A percentile compares a stretch with the other conserved stretches of the same genome.
These are phyloP conservation scores for Hypoxylon rickii DNA, from an alignment of 495 filamentous ascomycete species.

Conservation along the genomic window DNA sequence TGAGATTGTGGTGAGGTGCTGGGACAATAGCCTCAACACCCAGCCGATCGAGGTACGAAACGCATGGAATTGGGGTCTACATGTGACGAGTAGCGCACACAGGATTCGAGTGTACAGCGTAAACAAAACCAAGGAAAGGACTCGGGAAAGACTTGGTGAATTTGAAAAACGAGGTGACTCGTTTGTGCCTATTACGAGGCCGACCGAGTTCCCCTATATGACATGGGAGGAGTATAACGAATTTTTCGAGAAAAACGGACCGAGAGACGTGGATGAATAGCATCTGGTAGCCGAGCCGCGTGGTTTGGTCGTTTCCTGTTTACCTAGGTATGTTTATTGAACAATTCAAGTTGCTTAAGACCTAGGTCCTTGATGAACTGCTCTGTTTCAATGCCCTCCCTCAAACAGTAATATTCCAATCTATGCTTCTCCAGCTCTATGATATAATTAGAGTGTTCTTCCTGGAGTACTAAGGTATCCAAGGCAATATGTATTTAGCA, in stretches of 20 bases:
- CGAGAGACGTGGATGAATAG: conserved; percentile 49
- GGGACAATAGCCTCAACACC: conserved; percentile 63
- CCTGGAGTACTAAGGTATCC: too few species aligned
- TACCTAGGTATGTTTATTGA: too few species aligned
- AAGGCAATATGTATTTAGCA: too few species aligned
- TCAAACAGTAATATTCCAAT: too few species aligned
- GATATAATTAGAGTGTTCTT: too few species aligned
- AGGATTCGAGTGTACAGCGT: conserved; percentile 67
- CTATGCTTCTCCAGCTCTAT: too few species aligned
- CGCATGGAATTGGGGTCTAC: conserved; percentile 64
- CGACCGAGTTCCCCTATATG: conserved; percentile 51
- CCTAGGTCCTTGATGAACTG: too few species aligned
- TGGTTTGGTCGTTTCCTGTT: too few species aligned
- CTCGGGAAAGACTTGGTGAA: conserved; percentile 53
- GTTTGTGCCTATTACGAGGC: conserved; percentile 57
- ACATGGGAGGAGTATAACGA: conserved; percentile 52
- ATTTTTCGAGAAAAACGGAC: conserved; percentile 50
- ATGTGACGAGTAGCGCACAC: conserved; percentile 69
- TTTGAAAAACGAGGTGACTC: conserved; percentile 52
- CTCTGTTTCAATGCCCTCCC: too few species aligned
- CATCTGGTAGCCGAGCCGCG: too few species aligned
- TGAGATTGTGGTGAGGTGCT: conserved; percentile 59
- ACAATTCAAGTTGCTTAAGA: too few species aligned
- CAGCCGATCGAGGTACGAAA: conserved; percentile 39
- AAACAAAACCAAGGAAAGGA: conserved; percentile 56